Percentiles rank a stretch among this genome's conserved stretches.
Evolutionary conservation across 805 yeast species (phyloP).

Genomic region (Myxozyma lipomycoides): DNA sequence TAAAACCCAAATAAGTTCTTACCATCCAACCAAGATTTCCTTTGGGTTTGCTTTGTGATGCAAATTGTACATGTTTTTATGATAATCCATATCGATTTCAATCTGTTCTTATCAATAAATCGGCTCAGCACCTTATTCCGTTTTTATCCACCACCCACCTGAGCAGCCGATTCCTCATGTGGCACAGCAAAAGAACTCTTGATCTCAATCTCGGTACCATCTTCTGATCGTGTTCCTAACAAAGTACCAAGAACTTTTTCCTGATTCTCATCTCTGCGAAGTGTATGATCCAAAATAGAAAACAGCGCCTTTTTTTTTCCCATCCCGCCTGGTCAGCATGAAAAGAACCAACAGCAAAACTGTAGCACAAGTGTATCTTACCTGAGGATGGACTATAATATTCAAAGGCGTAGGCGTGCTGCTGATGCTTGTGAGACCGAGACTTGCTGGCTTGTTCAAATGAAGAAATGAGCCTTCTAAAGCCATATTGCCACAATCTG

Average conservation of each 20-base stretch:
- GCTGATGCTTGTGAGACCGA: slow-evolving; percentile 2
- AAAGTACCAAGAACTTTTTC: slow-evolving; percentile 74
- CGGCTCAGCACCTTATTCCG: background rate
- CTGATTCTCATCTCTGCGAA: slow-evolving; percentile 50
- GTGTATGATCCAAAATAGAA: slow-evolving; percentile 68
- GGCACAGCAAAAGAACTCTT: slow-evolving; percentile 79
- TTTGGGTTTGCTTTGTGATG: slow-evolving; percentile 76
- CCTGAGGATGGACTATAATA: slow-evolving; percentile 30
- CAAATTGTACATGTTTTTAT: slow-evolving; percentile 63
- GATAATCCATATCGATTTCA: slow-evolving; percentile 71
- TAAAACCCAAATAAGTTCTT: slow-evolving; percentile 42
- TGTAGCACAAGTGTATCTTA: too few relatives aligned
- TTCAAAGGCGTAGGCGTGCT: slow-evolving; percentile 27
- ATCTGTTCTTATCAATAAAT: slow-evolving; percentile 36
- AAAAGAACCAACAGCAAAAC: background rate
- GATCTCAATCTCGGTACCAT: slow-evolving; percentile 69
- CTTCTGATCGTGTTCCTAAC: slow-evolving; percentile 77
- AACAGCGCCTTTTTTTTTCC: slow-evolving; percentile 47
- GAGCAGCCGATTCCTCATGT: slow-evolving; percentile 68
- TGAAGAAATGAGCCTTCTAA: slow-evolving; percentile 22
- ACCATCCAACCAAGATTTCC: slow-evolving; percentile 81
- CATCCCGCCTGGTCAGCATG: too few relatives aligned
- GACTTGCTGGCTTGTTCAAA: slow-evolving; percentile 24
- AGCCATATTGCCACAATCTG: slow-evolving; percentile 4
- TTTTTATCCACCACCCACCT: slow-evolving; percentile 32